A percentile compares a stretch with the other conserved stretches of the same genome.
Evolutionary conservation across 768 basidiomycete genomes (phyloP).

Genomic region (Hirschioporus abietinus): DNA sequence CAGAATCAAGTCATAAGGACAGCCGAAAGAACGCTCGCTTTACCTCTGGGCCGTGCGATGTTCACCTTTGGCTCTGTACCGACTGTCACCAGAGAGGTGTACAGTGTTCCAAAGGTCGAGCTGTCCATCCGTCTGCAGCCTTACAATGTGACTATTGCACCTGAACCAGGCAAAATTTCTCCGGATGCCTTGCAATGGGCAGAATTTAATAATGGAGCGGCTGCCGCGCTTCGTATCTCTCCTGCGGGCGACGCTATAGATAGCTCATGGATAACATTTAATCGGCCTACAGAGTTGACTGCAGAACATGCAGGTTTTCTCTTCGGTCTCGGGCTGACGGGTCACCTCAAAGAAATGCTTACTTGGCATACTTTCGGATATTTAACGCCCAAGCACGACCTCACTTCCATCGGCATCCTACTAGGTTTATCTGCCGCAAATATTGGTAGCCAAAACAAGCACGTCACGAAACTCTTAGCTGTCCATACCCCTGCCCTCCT

Average conservation of each 20-base stretch:
- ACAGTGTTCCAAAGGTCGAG: slow-evolving; percentile 75
- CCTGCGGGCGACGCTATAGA: slow-evolving; percentile 73
- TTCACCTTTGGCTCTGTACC: slow-evolving; percentile 85
- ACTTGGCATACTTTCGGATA: slow-evolving; percentile 96
- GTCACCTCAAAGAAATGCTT: slow-evolving; percentile 83
- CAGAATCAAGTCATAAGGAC: slow-evolving; percentile 76
- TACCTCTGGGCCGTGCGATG: slow-evolving; percentile 87
- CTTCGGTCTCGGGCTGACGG: slow-evolving; percentile 85
- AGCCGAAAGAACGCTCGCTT: slow-evolving; percentile 82
- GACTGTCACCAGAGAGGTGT: slow-evolving; percentile 71
- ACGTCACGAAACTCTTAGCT: slow-evolving; percentile 86
- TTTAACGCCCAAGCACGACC: slow-evolving; percentile 92
- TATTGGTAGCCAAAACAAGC: slow-evolving; percentile 76
- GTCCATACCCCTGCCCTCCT: slow-evolving; percentile 92
- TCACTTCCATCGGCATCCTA: slow-evolving; percentile 89
- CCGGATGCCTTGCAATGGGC: slow-evolving; percentile 81
- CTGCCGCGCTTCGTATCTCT: slow-evolving; percentile 81
- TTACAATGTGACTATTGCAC: slow-evolving; percentile 54
- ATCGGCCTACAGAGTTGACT: slow-evolving; percentile 85
- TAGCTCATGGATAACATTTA: slow-evolving; percentile 95
- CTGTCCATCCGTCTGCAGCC: slow-evolving; percentile 72
- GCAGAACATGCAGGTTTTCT: slow-evolving; percentile 97
- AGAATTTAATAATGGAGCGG: slow-evolving; percentile 98
- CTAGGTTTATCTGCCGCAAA: slow-evolving; percentile 92
- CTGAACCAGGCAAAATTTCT: slow-evolving; percentile 69